These are phyloP conservation scores for Amaranthus palmeri DNA, from an alignment of 148 eudicot genomes.

Conservation along the genomic window DNA sequence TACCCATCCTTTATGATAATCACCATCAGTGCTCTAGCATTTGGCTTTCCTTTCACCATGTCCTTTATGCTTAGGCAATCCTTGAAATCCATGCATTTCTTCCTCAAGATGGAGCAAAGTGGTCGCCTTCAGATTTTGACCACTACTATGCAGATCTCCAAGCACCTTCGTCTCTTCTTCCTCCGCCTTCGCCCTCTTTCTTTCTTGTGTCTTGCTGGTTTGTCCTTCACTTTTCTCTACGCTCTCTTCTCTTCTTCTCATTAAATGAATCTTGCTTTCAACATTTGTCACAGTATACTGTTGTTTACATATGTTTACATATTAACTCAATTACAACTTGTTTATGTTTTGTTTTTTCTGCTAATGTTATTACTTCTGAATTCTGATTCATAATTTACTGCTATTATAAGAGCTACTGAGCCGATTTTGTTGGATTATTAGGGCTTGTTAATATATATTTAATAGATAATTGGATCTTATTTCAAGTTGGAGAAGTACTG, in stretches of 20 bases:
- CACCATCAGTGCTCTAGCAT: constrained; percentile 44
- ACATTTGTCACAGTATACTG: no score
- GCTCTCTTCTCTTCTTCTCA: background rate
- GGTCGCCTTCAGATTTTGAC: constrained; percentile 83
- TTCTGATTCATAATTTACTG: no score
- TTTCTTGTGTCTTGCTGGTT: constrained; percentile 57
- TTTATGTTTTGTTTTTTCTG: no score
- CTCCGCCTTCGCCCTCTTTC: constrained; percentile 58
- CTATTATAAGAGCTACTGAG: no score
- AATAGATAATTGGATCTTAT: no score
- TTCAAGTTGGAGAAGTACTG: no score
- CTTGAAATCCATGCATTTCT: constrained; percentile 68
- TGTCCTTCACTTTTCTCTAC: constrained; percentile 27
- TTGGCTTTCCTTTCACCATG: constrained; percentile 71
- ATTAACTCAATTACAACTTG: no score
- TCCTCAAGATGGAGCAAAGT: constrained; percentile 78
- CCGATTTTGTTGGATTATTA: no score
- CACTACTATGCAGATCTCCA: constrained; percentile 60
- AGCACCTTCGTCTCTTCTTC: constrained; percentile 60
- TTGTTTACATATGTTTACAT: no score
- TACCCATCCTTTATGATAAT: constrained; percentile 26
- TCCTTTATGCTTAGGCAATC: constrained; percentile 61
- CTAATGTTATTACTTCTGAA: no score
- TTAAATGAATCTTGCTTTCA: no score
- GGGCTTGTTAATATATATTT: no score